These are phyloP conservation scores for Mentha longifolia DNA, from an alignment of 257 asterid species.

Conservation along the genomic window DNA sequence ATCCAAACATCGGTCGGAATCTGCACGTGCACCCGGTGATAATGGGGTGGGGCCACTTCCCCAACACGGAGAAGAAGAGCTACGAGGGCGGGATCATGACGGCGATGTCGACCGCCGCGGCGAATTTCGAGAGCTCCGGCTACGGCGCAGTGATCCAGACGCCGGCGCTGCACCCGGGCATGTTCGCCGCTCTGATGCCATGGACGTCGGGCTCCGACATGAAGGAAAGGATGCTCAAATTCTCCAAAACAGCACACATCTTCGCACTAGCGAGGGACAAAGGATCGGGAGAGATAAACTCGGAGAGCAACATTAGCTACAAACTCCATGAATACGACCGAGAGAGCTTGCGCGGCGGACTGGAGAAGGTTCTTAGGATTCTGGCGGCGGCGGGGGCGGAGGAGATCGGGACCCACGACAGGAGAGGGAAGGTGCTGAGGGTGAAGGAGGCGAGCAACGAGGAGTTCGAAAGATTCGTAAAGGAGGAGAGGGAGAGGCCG, in stretches of 20 bases:
- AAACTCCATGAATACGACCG: constrained; percentile 44
- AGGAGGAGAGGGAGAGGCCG: constrained; percentile 60
- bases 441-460: constrained; percentile 48
- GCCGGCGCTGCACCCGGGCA: constrained; percentile 81
- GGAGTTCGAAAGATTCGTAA: constrained; percentile 66
- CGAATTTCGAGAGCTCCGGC: constrained; percentile 51
- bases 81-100: constrained; percentile 80
- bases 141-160: constrained; percentile 78
- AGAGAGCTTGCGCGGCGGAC: constrained; percentile 52
- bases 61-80: constrained; percentile 58
- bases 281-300: constrained; percentile 55
- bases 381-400: constrained; percentile 83
- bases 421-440: constrained; percentile 51
- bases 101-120: constrained; percentile 65
- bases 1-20: constrained; percentile 67
- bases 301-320: constrained; percentile 54
- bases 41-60: constrained; percentile 83
- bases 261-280: constrained; percentile 71
- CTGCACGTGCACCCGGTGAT: constrained; percentile 81
- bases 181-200: constrained; percentile 71
- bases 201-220: constrained; percentile 72
- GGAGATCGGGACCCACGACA: constrained; percentile 80
- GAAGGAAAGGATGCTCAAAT: constrained; percentile 60
- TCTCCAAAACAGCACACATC: constrained; percentile 66
- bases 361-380: constrained; percentile 65